Conservation (phyloP, 176 grass and related monocot genomes). For the Aegilops longissima region DNA sequence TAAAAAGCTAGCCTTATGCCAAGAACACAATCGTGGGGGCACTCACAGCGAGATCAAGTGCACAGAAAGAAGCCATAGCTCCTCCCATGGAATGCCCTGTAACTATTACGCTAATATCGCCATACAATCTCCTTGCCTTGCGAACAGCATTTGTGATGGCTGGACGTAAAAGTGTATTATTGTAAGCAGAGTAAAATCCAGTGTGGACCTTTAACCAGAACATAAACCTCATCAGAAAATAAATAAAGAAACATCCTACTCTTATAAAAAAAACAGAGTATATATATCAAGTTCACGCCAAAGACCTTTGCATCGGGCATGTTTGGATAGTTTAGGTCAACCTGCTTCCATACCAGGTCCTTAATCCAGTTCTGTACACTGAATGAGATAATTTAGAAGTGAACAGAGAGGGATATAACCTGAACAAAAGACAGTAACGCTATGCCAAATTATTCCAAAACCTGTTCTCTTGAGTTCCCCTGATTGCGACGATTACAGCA, state of each 20-base stretch:
- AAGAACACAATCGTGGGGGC: not conserved
- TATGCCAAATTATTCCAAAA: constrained; percentile 21
- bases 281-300: not conserved
- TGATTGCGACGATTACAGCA: constrained; percentile 74
- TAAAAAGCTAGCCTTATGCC: not conserved
- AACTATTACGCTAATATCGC: constrained; percentile 41
- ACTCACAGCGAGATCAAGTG: constrained; percentile 64
- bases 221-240: constrained; percentile 26
- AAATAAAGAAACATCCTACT: not conserved
- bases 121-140: constrained; percentile 39
- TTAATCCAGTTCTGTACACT: constrained; percentile 83
- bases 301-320: constrained; percentile 56
- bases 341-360: constrained; percentile 88
- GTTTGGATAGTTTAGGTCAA: constrained; percentile 58
- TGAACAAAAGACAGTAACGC: not conserved
- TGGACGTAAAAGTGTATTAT: constrained; percentile 55
- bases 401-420: not conserved
- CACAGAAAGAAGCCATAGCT: constrained; percentile 66
- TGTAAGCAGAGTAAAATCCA: constrained; percentile 70
- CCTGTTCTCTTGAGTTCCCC: constrained; percentile 98
- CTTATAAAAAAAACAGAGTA: not conserved
- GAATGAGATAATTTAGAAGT: not conserved
- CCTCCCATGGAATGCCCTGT: constrained; percentile 82
- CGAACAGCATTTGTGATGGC: constrained; percentile 45
- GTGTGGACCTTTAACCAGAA: constrained; percentile 55